phyloP scores from a whole-genome alignment of 805 yeast species.

The Pichia eremophila region DNA sequence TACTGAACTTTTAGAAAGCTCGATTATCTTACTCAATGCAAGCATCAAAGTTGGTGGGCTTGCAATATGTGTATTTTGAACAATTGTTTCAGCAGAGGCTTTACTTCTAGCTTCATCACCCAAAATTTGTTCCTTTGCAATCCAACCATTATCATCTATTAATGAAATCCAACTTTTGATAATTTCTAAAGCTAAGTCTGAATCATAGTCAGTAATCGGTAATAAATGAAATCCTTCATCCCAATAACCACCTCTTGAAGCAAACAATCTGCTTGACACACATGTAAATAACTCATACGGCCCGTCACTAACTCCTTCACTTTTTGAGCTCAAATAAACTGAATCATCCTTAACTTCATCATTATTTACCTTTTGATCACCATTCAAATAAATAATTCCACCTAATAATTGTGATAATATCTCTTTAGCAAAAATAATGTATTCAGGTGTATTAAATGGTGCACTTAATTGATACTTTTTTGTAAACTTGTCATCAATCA shows the following conservation, averaged over 20 bases:
- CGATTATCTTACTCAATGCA: slow-evolving; percentile 50
- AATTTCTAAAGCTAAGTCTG: slow-evolving; percentile 72
- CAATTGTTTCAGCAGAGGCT: slow-evolving; percentile 77
- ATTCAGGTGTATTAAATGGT: slow-evolving; percentile 41
- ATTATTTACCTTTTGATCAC: slow-evolving; percentile 75
- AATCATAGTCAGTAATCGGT: slow-evolving; percentile 74
- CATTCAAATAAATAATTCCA: slow-evolving; percentile 82
- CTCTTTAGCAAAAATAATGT: slow-evolving; percentile 61
- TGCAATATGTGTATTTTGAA: slow-evolving; percentile 82
- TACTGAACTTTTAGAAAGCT: slow-evolving; percentile 14
- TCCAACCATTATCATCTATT: slow-evolving; percentile 91
- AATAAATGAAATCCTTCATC: slow-evolving; percentile 94
- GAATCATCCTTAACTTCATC: slow-evolving; percentile 59
- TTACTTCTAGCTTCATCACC: slow-evolving; percentile 85
- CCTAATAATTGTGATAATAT: slow-evolving; percentile 77
- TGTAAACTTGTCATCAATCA: slow-evolving; percentile 46
- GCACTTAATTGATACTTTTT: slow-evolving; percentile 38
- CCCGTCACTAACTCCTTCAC: slow-evolving; percentile 55
- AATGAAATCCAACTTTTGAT: slow-evolving; percentile 78
- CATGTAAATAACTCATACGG: slow-evolving; percentile 71
- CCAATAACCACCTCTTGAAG: slow-evolving; percentile 97
- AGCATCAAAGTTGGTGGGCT: slow-evolving; percentile 93
- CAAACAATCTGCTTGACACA: slow-evolving; percentile 88
- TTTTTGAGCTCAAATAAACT: slow-evolving; percentile 44
- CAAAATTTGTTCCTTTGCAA: slow-evolving; percentile 88